phyloP scores from a whole-genome alignment of 2,329 filamentous ascomycete genomes.

The Fusarium dimerum region DNA sequence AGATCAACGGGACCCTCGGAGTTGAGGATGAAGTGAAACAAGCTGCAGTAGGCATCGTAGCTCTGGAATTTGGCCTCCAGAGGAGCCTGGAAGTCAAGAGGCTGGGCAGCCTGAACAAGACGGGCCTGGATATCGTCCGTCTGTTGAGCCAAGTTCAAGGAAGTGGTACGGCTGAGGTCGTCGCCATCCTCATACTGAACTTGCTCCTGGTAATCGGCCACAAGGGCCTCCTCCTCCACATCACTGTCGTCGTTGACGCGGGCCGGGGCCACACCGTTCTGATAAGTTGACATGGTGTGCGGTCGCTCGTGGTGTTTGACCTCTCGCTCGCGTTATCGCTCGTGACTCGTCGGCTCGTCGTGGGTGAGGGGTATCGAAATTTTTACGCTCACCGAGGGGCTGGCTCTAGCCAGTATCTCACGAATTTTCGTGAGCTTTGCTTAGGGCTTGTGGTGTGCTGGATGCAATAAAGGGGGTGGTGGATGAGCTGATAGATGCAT shows the following conservation, averaged over 20 bases:
- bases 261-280: conserved; percentile 61
- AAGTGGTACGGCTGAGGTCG: conserved; percentile 73
- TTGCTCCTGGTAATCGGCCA: conserved; percentile 94
- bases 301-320: conserved; percentile 33
- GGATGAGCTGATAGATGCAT: conserved; percentile 27
- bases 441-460: conserved; percentile 43
- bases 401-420: conserved; percentile 24
- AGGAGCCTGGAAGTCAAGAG: conserved; percentile 92
- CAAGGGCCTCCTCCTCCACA: conserved; percentile 92
- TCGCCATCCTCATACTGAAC: conserved; percentile 90
- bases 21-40: conserved; percentile 99
- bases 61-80: conserved; percentile 97
- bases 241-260: conserved; percentile 80
- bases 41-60: conserved; percentile 98
- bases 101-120: conserved; percentile 87
- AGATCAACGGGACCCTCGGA: conserved; percentile 98
- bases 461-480: conserved; percentile 24
- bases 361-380: conserved; percentile 36
- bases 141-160: conserved; percentile 70
- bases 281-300: conserved; percentile 59
- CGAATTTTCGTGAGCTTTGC: conserved; percentile 37
- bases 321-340: conserved; percentile 25
- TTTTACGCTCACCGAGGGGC: conserved; percentile 38
- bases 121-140: conserved; percentile 92
- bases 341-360: conserved; percentile 23